phyloP scores from a whole-genome alignment of 2,329 filamentous ascomycete species.

The Trichophyton schoenleinii region DNA sequence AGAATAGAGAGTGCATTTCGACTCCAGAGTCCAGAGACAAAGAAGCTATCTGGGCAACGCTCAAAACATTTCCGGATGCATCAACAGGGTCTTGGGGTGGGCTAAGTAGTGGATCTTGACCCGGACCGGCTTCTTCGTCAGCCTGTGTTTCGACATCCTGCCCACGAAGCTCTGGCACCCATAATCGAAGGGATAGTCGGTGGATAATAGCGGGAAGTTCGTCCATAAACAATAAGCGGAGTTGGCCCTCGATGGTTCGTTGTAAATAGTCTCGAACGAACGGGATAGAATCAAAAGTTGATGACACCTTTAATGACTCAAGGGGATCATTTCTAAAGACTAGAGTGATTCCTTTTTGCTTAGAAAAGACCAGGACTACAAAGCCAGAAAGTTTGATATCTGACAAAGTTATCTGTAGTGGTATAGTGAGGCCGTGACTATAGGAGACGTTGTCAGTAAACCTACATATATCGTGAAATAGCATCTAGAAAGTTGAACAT shows the following conservation, averaged over 20 bases:
- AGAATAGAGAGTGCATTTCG: conserved; percentile 82
- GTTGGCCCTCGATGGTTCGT: conserved; percentile 84
- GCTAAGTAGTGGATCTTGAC: conserved; percentile 68
- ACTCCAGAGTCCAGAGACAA: conserved; percentile 66
- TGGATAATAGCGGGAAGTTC: conserved; percentile 95
- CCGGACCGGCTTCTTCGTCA: conserved; percentile 40
- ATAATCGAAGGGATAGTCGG: conserved; percentile 71
- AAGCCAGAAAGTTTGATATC: conserved; percentile 94
- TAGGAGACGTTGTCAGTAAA: conserved; percentile 9
- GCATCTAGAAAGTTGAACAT: conserved; percentile 16
- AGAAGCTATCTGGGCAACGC: conserved; percentile 61
- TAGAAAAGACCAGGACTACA: conserved; percentile 94
- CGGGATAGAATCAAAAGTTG: conserved; percentile 96
- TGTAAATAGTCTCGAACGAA: conserved; percentile 97
- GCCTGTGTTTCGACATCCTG: conserved; percentile 38
- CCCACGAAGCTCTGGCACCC: conserved; percentile 72
- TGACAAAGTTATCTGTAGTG: conserved; percentile 90
- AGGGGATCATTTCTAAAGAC: conserved; percentile 97
- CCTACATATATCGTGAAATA: not conserved
- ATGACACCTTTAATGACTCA: conserved; percentile 95
- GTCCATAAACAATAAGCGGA: conserved; percentile 93
- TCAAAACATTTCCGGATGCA: conserved; percentile 61
- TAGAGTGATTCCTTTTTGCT: conserved; percentile 88
- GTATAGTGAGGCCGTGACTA: conserved; percentile 78
- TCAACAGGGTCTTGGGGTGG: conserved; percentile 74